Conservation (phyloP, 345 rosid species). For the Erysimum cheiranthoides region DNA sequence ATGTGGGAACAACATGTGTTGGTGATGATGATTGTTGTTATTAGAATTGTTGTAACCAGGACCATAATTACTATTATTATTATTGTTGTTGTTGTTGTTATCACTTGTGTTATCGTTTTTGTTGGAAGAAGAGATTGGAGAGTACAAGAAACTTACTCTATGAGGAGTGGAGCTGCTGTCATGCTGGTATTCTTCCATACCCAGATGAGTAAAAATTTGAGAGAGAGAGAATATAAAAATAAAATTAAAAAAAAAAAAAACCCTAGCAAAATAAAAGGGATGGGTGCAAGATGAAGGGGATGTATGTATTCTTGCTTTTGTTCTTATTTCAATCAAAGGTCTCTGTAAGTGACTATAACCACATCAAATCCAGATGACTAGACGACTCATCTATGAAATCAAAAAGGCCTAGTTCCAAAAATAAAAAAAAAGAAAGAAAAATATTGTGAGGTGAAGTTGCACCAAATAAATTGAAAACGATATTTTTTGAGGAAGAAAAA, state of each 20-base stretch:
- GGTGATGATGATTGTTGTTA: conserved; percentile 35
- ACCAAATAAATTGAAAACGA: conserved; percentile 43
- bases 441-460: conserved; percentile 62
- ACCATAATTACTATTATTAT: conserved; percentile 41
- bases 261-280: conserved; percentile 37
- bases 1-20: conserved; percentile 47
- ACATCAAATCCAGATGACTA: conserved; percentile 48
- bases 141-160: conserved; percentile 77
- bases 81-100: conserved; percentile 39
- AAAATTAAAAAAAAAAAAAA: conserved; percentile 32
- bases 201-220: conserved; percentile 33
- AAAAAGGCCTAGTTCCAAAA: conserved; percentile 21
- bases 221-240: conserved; percentile 39
- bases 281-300: conserved; percentile 32
- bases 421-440: background rate
- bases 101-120: conserved; percentile 50
- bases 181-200: conserved; percentile 81
- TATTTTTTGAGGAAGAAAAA: conserved; percentile 31
- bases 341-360: conserved; percentile 46
- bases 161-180: conserved; percentile 60
- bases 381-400: conserved; percentile 41
- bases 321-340: conserved; percentile 48
- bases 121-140: conserved; percentile 62
- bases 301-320: conserved; percentile 43
- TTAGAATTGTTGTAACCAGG: conserved; percentile 37